Percentiles rank a stretch among this genome's conserved stretches.
Conservation (phyloP, 805 yeast genomes). For the Hanseniaspora clermontiae region DNA sequence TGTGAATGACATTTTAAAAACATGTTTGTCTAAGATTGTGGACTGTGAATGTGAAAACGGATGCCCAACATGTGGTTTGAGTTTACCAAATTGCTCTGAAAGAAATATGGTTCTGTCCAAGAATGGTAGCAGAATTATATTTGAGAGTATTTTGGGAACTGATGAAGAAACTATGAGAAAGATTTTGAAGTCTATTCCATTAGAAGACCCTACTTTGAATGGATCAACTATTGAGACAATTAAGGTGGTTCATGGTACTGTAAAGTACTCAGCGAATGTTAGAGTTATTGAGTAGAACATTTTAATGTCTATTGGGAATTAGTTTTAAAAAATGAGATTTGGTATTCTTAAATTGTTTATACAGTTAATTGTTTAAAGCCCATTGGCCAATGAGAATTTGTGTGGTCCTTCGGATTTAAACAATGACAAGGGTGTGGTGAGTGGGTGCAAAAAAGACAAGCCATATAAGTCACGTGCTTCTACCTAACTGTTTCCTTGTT, state of each 20-base stretch:
- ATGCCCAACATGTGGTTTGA: slow-evolving; percentile 64
- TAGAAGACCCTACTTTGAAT: slow-evolving; percentile 64
- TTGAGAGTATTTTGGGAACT: slow-evolving; percentile 49
- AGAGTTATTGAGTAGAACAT: slow-evolving; percentile 31
- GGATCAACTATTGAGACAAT: slow-evolving; percentile 71
- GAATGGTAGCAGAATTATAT: slow-evolving; percentile 63
- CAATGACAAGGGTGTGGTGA: no score
- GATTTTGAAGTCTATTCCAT: slow-evolving; percentile 51
- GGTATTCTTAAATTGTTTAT: not conserved
- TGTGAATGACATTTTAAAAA: slow-evolving; percentile 49
- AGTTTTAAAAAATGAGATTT: no score
- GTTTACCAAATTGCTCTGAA: slow-evolving; percentile 71
- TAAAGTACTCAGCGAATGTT: slow-evolving; percentile 51
- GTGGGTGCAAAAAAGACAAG: no score
- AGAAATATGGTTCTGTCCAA: slow-evolving; percentile 72
- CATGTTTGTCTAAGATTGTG: slow-evolving; percentile 46
- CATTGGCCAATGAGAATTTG: not conserved
- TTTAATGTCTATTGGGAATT: no score
- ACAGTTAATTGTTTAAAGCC: not conserved
- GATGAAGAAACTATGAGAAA: slow-evolving; percentile 25
- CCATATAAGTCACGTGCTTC: not conserved
- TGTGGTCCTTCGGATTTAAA: no score
- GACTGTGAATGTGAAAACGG: slow-evolving; percentile 61
- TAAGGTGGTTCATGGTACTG: slow-evolving; percentile 39
- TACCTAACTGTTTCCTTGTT: no score